Base-by-base conservation (phyloP, 78 protist species). In the Dictyostelium capitatum region DNA sequence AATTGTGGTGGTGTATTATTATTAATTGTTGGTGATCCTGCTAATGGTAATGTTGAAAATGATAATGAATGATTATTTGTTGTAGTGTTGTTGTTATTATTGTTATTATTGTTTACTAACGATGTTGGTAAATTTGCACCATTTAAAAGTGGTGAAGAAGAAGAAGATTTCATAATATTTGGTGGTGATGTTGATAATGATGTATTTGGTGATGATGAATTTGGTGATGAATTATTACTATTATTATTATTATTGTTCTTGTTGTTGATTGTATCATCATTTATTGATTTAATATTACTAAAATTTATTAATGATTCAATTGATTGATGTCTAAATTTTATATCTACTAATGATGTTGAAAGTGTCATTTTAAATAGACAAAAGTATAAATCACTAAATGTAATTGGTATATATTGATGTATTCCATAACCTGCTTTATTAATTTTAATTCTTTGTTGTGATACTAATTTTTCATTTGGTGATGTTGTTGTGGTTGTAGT, bases 301-400 rank as follows among this genome's bases (percentile, higher is more conserved):
- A 23, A 64, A 54, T 53, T 62, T 43, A 54, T 10, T 28, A 28
- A 32, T 23, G 46, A 82, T 4, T 82, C 67, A 15, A 70, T 79
- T 12, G 83, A 79, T 32, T 79, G 83, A 56, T 79, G 56, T 73
- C 50, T 72, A 64, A 75, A 77, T 28, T 37, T 73, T 32, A 87
- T 53, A 64, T 77, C 82, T 5, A 65, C 53, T 6, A 87, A 50
- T 19, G 85, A 77, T 10, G 84, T 87, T n/a, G 67, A 62, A 46
- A 87, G 64, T 17, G 54, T 23, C 23, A 41, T 50, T 23, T 77
- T 87, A 17, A 77, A 51, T 19, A 87, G 10, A 41, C 83, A 87
- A 50, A 74, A 87, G 46, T 87, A 87, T 75, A 67, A 65, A 77
- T 87, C 93, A 23, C 82, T 64, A 78, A 87, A 87, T 19, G 79